These are phyloP conservation scores for Xylaria flabelliformis DNA, from an alignment of 495 filamentous ascomycete genomes.

Conservation along the genomic window DNA sequence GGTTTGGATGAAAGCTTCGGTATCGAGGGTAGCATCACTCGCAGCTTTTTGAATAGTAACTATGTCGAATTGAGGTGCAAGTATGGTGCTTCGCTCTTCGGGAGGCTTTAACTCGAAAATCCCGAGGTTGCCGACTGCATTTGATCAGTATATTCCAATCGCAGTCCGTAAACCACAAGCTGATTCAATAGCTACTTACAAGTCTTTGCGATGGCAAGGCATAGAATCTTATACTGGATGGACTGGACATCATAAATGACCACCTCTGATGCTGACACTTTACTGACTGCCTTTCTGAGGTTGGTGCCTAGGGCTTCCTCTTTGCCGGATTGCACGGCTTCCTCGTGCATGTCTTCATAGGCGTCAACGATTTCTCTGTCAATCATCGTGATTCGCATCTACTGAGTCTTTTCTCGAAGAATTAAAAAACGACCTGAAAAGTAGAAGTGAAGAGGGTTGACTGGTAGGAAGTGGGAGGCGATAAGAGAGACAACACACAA, in stretches of 20 bases:
- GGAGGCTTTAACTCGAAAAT: background rate
- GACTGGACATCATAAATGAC: background rate
- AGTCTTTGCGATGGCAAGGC: background rate
- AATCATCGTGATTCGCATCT: background rate
- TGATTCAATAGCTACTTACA: background rate
- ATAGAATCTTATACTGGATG: background rate
- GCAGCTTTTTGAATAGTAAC: background rate
- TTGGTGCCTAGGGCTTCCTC: background rate
- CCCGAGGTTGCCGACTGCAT: background rate
- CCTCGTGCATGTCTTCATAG: background rate
- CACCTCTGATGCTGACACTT: background rate
- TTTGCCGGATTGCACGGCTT: background rate
- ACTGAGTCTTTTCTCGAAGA: too few species aligned
- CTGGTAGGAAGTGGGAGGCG: too few species aligned
- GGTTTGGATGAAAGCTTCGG: background rate
- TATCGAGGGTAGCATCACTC: background rate
- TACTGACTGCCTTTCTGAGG: background rate
- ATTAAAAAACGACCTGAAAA: too few species aligned
- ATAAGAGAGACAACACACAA: too few species aligned
- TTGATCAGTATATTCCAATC: background rate
- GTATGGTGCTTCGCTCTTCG: background rate
- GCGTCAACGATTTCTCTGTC: background rate
- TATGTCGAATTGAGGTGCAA: background rate
- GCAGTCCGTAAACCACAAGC: too few species aligned
- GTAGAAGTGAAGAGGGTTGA: too few species aligned